Conservation (phyloP, 306 rosid genomes). For the Acacia confusa region DNA sequence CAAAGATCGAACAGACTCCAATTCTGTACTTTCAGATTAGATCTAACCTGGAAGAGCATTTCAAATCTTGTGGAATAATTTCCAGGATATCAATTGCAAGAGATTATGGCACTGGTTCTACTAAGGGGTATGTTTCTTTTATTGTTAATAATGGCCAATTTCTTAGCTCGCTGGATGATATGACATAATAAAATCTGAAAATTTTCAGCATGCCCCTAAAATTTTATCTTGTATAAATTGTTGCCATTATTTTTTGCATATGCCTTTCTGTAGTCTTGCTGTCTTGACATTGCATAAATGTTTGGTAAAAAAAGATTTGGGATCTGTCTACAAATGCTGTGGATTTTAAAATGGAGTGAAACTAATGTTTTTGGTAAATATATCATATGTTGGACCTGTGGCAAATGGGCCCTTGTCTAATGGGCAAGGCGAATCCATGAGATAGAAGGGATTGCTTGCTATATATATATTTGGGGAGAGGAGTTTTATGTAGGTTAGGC, state of each 20-base stretch:
- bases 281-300: neutral
- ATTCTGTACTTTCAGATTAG: constrained; percentile 46
- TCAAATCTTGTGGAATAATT: constrained; percentile 69
- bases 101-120: constrained; percentile 41
- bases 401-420: neutral
- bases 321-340: neutral
- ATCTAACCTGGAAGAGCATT: constrained; percentile 52
- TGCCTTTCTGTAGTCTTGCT: neutral
- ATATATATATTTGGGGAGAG: no score
- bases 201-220: constrained; percentile 6
- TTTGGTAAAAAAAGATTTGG: neutral
- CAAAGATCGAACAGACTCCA: neutral
- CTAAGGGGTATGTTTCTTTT: constrained; percentile 58
- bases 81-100: constrained; percentile 58
- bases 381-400: neutral
- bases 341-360: neutral
- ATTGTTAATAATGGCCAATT: neutral
- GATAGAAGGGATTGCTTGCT: no score
- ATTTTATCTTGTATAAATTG: neutral
- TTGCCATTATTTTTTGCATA: neutral
- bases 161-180: neutral
- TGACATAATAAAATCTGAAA: neutral
- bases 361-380: neutral
- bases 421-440: neutral
- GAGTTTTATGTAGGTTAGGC: no score